Conservation (phyloP, 768 basidiomycete genomes). For the Mycena metata region DNA sequence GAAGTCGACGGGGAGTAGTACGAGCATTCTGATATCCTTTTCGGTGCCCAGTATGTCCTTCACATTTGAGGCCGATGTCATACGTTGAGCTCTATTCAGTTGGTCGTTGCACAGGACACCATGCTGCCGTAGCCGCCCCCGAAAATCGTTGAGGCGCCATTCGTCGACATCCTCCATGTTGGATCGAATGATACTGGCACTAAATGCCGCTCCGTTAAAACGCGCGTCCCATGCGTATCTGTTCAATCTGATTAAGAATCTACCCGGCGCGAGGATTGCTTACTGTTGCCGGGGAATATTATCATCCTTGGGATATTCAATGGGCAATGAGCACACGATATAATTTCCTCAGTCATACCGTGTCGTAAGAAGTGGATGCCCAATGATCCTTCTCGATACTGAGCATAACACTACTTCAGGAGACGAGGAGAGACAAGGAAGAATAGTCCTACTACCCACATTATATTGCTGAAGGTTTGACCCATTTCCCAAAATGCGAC, state of each 20-base stretch:
- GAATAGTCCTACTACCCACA: no score
- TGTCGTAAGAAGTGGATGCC: no score
- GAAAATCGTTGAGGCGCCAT: neutral
- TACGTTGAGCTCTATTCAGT: neutral
- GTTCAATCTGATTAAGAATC: neutral
- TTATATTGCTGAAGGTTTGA: neutral
- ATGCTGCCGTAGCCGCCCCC: neutral
- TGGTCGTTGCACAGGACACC: neutral
- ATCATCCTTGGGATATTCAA: neutral
- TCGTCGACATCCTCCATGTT: neutral
- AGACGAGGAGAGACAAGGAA: no score
- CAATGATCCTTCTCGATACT: neutral
- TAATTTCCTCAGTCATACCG: no score
- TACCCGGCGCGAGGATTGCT: neutral
- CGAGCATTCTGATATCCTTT: neutral
- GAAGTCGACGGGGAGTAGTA: conserved; percentile 13
- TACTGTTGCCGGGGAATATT: neutral
- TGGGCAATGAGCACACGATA: no score
- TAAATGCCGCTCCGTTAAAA: neutral
- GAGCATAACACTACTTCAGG: no score
- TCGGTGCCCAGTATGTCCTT: neutral
- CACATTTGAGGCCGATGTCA: conserved; percentile 1
- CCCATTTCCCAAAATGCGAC: conserved; percentile 11
- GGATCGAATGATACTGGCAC: neutral
- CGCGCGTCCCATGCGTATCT: conserved; percentile 12